Conservation (phyloP, 1,139 yeast genomes). For the Kluyveromyces marxianus region DNA sequence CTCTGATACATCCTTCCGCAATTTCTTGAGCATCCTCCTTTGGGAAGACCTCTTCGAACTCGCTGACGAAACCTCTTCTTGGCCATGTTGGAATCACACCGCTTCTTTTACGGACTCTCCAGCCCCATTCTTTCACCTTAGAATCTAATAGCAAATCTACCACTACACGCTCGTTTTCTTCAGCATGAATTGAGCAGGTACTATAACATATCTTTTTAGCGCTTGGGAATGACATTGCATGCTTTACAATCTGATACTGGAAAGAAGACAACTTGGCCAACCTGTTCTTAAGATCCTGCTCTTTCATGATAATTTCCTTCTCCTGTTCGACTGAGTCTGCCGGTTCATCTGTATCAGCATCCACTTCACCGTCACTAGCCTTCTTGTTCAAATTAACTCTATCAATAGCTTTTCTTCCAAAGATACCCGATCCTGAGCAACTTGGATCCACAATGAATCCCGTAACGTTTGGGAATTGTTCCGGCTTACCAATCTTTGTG, state of each 20-base stretch:
- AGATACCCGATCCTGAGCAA: conserved; percentile 95
- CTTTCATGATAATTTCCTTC: conserved; percentile 32
- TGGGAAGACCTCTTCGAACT: conserved; percentile 46
- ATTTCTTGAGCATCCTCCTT: conserved; percentile 42
- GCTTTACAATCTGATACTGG: conserved; percentile 80
- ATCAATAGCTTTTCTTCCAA: conserved; percentile 50
- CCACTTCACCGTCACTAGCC: not conserved
- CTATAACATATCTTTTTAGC: conserved; percentile 83
- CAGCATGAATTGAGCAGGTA: conserved; percentile 89
- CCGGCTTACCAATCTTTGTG: conserved; percentile 51
- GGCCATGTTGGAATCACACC: conserved; percentile 79
- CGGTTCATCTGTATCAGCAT: conserved; percentile 18
- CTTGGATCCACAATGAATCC: conserved; percentile 93
- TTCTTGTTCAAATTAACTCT: conserved; percentile 21
- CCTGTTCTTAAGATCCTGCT: conserved; percentile 45
- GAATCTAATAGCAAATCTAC: conserved; percentile 62
- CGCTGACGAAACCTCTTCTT: conserved; percentile 69
- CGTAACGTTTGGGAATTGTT: conserved; percentile 55
- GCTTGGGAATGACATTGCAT: conserved; percentile 74
- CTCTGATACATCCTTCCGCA: conserved; percentile 84
- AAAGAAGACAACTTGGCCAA: conserved; percentile 70
- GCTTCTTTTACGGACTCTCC: conserved; percentile 60
- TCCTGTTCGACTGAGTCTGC: conserved; percentile 33
- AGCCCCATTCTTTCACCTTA: conserved; percentile 54
- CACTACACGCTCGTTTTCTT: conserved; percentile 90